Evolutionary conservation across 371 early-diverging fungal species (phyloP), one percentile per base, ranked within the genome.

Genomic region (Fennellomyces sp.): DNA sequence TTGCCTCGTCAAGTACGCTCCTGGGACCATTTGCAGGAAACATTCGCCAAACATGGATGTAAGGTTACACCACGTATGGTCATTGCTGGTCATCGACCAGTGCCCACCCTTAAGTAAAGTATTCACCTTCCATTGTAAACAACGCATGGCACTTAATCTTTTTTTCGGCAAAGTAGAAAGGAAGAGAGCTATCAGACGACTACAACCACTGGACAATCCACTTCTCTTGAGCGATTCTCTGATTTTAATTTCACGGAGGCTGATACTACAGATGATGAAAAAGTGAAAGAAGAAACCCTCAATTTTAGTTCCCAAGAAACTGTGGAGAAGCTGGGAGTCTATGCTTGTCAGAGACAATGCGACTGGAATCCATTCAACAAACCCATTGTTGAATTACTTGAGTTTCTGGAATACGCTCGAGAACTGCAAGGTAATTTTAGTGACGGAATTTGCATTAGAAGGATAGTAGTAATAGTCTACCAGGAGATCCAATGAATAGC

Each of bases 361-460:
- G 38, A 54, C 28, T 41, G 52, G 39, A 42, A 58, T 4, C 56
- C 53, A 7, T 48, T n/a, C 25, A 67, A 67, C 30, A 42, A 52
- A 23, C 52, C 56, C 3, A 50, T 67, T 10, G 53, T 63, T 13
- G 68, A 62, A 13, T 45, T 58, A 27, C 54, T 61, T 23, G 52
- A 56, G 25, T 59, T 54, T 35, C 41, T 67, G 13, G 62, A 67
- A 47, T 56, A 67, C 30, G 55, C 59, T 25, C 42, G 68, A n/a
- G 63, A 58, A 29, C 33, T 67, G 2, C 23, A 50, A 41, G 67
- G 67, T 67, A 45, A 42, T 12, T 0, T 36, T n/a, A n/a, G n/a
- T n/a, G n/a, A n/a, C n/a, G n/a, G n/a, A n/a, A n/a, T n/a, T n/a
- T n/a, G n/a, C n/a, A n/a, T n/a, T n/a, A 29, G 13, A 12, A 5